Base-by-base conservation (phyloP, 805 yeast species). In the Maudiozyma saulgeensis region DNA sequence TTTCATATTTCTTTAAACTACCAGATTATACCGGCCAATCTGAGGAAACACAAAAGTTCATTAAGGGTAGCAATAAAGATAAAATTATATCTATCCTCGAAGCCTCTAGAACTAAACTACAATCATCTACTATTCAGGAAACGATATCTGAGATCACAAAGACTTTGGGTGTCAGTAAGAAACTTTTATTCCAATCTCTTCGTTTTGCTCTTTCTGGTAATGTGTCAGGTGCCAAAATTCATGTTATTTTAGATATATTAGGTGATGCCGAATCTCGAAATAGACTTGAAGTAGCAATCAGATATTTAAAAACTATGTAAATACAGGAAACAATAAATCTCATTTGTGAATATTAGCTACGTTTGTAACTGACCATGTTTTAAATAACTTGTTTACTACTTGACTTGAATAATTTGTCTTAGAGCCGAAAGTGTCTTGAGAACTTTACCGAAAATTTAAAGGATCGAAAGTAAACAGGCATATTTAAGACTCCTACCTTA, bases 131-230 rank as follows among this genome's bases (percentile, higher is more conserved):
- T 43, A 9, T 47, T 26, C 34, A 50, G 40, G 54, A 57, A 12
- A 16, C 49, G 18, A 35, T 49, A 11, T 11, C 40, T 5, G 15
- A 9, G 4, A 28, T 46, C 15, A 13, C 7, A 5, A 6, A 35
- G 11, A 51, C 52, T 26, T 13, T 48, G 2, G 43, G 52, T 1
- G 26, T 56, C 1, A 51, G 57, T 7, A 57, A 59, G 23, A 76
- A 71, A 49, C 62, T 69, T 0, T 64, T 85, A 1, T 84, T 78
- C 59, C 79, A 78, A 56, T 57, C 80, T 0, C 58, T 86, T 13
- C 70, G 96, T 49, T 81, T 72, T 54, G 90, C 90, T 0, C 61
- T 88, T 23, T 74, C 87, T 13, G 95, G 87, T 0, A 78, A 81
- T 7, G 71, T 71, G 4, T 74, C 95, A 0, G 96, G 96, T 0